These are phyloP conservation scores for Calophaca sinica DNA, from an alignment of 306 rosid genomes.

Conservation along the genomic window DNA sequence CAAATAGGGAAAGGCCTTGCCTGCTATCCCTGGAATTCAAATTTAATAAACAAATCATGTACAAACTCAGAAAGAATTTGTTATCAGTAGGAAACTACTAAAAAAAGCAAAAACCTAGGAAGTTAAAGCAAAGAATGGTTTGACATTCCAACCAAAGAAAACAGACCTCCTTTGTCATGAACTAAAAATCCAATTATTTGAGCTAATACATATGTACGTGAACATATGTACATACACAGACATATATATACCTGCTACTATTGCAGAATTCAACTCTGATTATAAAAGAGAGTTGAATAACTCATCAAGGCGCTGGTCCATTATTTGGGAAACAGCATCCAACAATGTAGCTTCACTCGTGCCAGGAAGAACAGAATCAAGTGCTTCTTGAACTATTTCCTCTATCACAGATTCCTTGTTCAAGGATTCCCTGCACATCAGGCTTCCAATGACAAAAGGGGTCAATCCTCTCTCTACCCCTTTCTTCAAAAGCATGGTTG, in stretches of 20 bases:
- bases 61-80: conserved; percentile 48
- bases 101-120: conserved; percentile 24
- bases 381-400: conserved; percentile 72
- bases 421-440: conserved; percentile 79
- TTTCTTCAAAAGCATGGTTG: conserved; percentile 93
- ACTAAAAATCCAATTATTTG: conserved; percentile 36
- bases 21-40: conserved; percentile 37
- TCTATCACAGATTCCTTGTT: conserved; percentile 78
- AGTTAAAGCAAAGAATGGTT: conserved; percentile 44
- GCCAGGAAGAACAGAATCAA: conserved; percentile 73
- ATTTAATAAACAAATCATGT: conserved; percentile 37
- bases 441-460: conserved; percentile 77
- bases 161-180: conserved; percentile 43
- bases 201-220: conserved; percentile 51
- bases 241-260: conserved; percentile 35
- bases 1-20: conserved; percentile 20
- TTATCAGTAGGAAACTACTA: conserved; percentile 16
- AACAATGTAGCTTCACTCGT: conserved; percentile 80
- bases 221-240: conserved; percentile 48
- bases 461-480: conserved; percentile 76
- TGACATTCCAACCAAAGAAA: conserved; percentile 44
- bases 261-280: conserved; percentile 39
- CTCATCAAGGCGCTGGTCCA: conserved; percentile 68
- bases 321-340: conserved; percentile 69
- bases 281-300: conserved; percentile 49